These are phyloP conservation scores for Sporothrix schenckii DNA, from an alignment of 2,329 filamentous ascomycete genomes.

Conservation along the genomic window DNA sequence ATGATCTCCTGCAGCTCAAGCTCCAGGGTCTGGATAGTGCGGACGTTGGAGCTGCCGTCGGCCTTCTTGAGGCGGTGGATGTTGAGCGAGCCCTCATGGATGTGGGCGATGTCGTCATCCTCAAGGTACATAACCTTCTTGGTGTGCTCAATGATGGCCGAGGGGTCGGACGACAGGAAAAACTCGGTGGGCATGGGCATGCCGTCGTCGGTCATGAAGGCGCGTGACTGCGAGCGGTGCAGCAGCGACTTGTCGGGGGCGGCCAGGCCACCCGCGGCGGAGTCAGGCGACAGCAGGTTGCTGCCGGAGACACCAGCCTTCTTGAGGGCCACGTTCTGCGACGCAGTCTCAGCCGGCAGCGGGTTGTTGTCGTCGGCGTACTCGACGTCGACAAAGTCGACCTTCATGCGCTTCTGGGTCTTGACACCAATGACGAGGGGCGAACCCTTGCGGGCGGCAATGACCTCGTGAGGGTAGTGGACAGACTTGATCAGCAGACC, in stretches of 20 bases:
- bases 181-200: slow-evolving; percentile 98
- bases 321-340: slow-evolving; percentile 95
- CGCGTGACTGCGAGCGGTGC: slow-evolving; percentile 96
- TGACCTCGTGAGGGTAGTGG: slow-evolving; percentile 96
- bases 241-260: slow-evolving; percentile 97
- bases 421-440: slow-evolving; percentile 96
- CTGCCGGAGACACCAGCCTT: slow-evolving; percentile 79
- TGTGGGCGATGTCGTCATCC: slow-evolving; percentile 99
- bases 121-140: slow-evolving; percentile 99
- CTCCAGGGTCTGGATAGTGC: slow-evolving; percentile 97
- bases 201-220: slow-evolving; percentile 98
- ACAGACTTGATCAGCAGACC: slow-evolving; percentile 97
- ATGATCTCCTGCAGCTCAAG: slow-evolving; percentile 99
- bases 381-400: slow-evolving; percentile 99
- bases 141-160: slow-evolving; percentile 98
- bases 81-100: slow-evolving; percentile 98
- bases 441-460: slow-evolving; percentile 97
- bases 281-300: slow-evolving; percentile 63
- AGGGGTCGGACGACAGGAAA: slow-evolving; percentile 98
- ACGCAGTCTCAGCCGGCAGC: slow-evolving; percentile 89
- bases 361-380: slow-evolving; percentile 83
- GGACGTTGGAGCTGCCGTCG: slow-evolving; percentile 94
- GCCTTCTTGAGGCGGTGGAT: slow-evolving; percentile 98
- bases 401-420: slow-evolving; percentile 99
- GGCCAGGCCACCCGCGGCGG: slow-evolving; percentile 59